Evolutionary conservation across 192 early-diverging fungal genomes (phyloP), one percentile per base, ranked within the genome.

Genomic region (Coemansia sp.): DNA sequence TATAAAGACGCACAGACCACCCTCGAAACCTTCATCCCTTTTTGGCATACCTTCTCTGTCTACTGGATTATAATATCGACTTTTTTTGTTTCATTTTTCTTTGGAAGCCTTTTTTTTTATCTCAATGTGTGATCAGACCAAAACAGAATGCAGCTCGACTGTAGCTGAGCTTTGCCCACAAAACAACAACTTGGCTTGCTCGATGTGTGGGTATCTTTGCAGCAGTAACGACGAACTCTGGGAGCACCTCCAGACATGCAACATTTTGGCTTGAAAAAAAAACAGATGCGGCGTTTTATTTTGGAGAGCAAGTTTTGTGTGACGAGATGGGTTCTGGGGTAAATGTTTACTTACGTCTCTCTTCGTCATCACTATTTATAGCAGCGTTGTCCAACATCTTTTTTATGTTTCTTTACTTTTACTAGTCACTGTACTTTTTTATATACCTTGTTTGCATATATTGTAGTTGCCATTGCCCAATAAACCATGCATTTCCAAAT

Each of bases 211-310:
- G 20, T 60, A 63, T 20, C 11, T 53, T 4, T 67, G 60, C 59
- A 50, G 37, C 53, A 51, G 58, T 20, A 63, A 50, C 55, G 64
- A 67, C 28, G 72, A 67, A 55, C 58, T 75, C 48, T 75, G 72
- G 72, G 60, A 67, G 51, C 72, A 75, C 29, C 29, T 75, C 10
- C 72, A 75, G 49, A 56, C 53, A 13, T 75, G 72, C 64, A 59
- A 75, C 34, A 67, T 67, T 24, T 39, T 74, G 37, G 42, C 47
- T 9, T 63, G n/a, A 72, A 28, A 26, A n/a, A n/a, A n/a, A n/a
- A n/a, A n/a, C n/a, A n/a, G n/a, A n/a, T n/a, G n/a, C n/a, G n/a
- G n/a, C n/a, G n/a, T n/a, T n/a, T n/a, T n/a, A n/a, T n/a, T n/a
- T n/a, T n/a, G n/a, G n/a, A n/a, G n/a, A n/a, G n/a, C n/a, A n/a